Evolutionary conservation across 2,329 filamentous ascomycete genomes (phyloP), one percentile per base, ranked within the genome.

Genomic region (Trematosphaeria pertusa): DNA sequence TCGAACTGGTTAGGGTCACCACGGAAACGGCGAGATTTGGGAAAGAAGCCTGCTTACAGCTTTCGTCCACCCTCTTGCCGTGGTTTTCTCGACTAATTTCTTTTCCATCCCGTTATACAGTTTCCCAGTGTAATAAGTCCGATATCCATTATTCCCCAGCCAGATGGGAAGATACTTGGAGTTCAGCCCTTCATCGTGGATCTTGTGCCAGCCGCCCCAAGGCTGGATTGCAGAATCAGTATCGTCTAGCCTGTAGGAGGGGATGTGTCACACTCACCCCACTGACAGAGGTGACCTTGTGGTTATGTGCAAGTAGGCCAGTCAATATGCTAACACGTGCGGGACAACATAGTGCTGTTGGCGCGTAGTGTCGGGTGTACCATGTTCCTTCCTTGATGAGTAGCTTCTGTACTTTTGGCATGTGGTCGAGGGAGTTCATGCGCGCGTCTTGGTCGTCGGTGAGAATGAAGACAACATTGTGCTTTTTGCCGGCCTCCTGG

Each of bases 101-200:
- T 81, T 73, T 0, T 73, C 80, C 43, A 87, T 84, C 0, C 78
- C 74, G 54, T 89, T 89, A 70, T 87, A 86, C 2, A 88, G 73
- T 61, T 89, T 89, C 18, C 84, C 86, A 0, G 81, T 81, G 58
- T 88, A 89, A 60, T 87, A 88, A 0, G 86, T 88, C 55, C 81
- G 80, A 62, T 88, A 89, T 0, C 85, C 85, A 0, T 80, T 80
- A 5, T 79, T 67, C 50, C 87, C 83, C n/a, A 89, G 69, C 85
- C 86, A 89, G 0, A 88, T 62, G 0, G 86, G 86, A 0, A 89
- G 76, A 52, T 86, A 88, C 32, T 85, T 80, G 1, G 83, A 78
- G 46, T 88, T 87, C 50, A 82, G 76, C 1, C 85, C 85, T 43
- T 85, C 76, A 2, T 73, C 71, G n/a, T 87, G 70, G 44, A 88